These are phyloP conservation scores for Spinellus fusiger DNA, from an alignment of 192 early-diverging fungal species.

Conservation along the genomic window DNA sequence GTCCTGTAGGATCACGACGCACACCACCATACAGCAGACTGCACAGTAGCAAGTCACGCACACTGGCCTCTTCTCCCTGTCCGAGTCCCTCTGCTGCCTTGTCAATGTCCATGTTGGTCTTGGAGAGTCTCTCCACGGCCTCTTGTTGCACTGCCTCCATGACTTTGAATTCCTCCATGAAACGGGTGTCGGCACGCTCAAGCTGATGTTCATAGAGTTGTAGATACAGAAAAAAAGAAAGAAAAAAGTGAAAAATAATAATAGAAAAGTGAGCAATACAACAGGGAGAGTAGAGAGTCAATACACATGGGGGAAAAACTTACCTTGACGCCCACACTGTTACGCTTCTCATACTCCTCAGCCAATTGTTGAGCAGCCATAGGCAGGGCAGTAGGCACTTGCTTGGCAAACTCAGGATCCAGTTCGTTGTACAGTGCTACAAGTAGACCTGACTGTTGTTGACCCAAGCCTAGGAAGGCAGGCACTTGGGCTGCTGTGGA, in stretches of 20 bases:
- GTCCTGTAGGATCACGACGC: slow-evolving; percentile 24
- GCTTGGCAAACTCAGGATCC: slow-evolving; percentile 40
- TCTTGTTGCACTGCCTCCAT: slow-evolving; percentile 42
- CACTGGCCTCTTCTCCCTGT: slow-evolving; percentile 20
- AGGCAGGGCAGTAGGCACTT: slow-evolving; percentile 42
- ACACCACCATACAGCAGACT: slow-evolving; percentile 41
- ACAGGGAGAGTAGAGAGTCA: not conserved
- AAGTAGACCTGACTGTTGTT: slow-evolving; percentile 41
- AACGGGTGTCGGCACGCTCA: slow-evolving; percentile 34
- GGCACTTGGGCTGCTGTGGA: slow-evolving; percentile 7
- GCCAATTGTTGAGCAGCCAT: slow-evolving; percentile 39
- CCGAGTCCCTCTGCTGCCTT: slow-evolving; percentile 35
- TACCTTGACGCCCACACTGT: slow-evolving; percentile 40
- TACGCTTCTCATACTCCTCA: slow-evolving; percentile 40
- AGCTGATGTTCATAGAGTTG: slow-evolving; percentile 10
- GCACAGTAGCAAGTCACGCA: slow-evolving; percentile 39
- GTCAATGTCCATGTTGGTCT: slow-evolving; percentile 38
- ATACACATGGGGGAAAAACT: not conserved
- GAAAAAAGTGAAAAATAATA: not conserved
- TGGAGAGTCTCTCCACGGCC: slow-evolving; percentile 32
- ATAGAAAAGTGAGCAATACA: too few relatives aligned
- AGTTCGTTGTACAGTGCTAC: slow-evolving; percentile 44
- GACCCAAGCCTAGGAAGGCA: slow-evolving; percentile 40
- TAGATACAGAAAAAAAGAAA: slow-evolving; percentile 5
- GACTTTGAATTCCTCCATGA: slow-evolving; percentile 34